Conservation (phyloP, 1,284 basidiomycete species). For the Tilletiopsis washingtonensis region DNA sequence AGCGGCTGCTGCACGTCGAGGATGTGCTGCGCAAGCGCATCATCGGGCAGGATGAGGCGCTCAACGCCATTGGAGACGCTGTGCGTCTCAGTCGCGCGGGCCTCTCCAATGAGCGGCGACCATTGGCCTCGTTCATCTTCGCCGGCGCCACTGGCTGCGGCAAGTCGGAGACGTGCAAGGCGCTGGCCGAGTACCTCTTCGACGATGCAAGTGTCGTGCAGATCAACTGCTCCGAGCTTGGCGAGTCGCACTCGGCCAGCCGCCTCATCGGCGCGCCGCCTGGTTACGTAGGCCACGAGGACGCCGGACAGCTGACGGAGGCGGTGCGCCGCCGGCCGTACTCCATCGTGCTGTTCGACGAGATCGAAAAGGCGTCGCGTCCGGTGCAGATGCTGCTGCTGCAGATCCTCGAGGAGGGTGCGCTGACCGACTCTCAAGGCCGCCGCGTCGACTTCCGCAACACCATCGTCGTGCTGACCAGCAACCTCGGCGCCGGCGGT, state of each 20-base stretch:
- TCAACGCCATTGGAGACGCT: slow-evolving; percentile 72
- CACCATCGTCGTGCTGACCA: slow-evolving; percentile 51
- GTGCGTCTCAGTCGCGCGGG: slow-evolving; percentile 85
- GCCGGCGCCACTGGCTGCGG: slow-evolving; percentile 74
- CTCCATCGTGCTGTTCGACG: slow-evolving; percentile 47
- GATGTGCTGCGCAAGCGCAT: slow-evolving; percentile 65
- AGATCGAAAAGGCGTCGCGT: slow-evolving; percentile 65
- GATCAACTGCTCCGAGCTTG: slow-evolving; percentile 53
- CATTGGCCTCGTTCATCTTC: slow-evolving; percentile 85
- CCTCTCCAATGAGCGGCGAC: slow-evolving; percentile 72
- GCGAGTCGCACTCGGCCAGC: slow-evolving; percentile 54
- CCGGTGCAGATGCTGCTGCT: slow-evolving; percentile 83
- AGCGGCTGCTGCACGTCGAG: slow-evolving; percentile 85
- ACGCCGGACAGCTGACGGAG: slow-evolving; percentile 63
- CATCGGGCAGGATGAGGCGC: slow-evolving; percentile 78
- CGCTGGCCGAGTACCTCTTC: slow-evolving; percentile 51
- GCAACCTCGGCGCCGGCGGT: slow-evolving; percentile 61
- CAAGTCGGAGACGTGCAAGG: slow-evolving; percentile 52
- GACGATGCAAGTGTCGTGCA: slow-evolving; percentile 55
- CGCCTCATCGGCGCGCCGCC: slow-evolving; percentile 54
- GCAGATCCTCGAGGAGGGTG: slow-evolving; percentile 81
- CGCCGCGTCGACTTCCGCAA: slow-evolving; percentile 45
- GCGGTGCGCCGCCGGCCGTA: slow-evolving; percentile 46
- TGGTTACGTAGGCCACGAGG: slow-evolving; percentile 80
- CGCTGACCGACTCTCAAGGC: slow-evolving; percentile 59